Percentiles rank a stretch among this genome's conserved stretches.
phyloP scores from a whole-genome alignment of 768 basidiomycete genomes.

The Fistulinella prunicolor region DNA sequence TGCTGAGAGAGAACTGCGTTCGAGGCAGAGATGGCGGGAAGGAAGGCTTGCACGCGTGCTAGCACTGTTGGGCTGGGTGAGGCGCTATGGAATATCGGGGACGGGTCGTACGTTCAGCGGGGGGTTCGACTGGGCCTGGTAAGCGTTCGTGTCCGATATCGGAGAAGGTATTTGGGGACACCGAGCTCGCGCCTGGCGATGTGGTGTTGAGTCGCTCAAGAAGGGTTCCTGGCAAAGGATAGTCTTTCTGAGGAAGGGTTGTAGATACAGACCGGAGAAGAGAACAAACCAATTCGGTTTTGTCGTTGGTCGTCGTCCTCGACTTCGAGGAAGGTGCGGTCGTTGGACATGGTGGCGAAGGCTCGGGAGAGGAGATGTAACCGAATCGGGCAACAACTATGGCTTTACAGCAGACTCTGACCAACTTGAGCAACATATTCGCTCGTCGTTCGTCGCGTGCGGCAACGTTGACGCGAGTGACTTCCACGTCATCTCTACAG shows the following conservation, averaged over 20 bases:
- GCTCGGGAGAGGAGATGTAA: not conserved
- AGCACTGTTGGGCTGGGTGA: conserved; percentile 44
- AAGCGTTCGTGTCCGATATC: conserved; percentile 35
- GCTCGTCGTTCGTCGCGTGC: not conserved
- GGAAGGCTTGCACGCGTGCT: conserved; percentile 61
- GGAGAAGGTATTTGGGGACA: conserved; percentile 22
- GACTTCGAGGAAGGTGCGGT: conserved; percentile 37
- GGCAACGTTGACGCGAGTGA: not conserved
- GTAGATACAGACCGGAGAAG: not conserved
- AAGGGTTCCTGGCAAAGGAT: conserved; percentile 33
- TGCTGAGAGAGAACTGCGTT: conserved; percentile 50
- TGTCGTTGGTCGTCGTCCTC: conserved; percentile 48
- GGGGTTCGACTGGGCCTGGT: conserved; percentile 38
- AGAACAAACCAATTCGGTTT: conserved; percentile 37
- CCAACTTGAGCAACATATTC: not conserved
- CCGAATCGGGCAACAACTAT: conserved; percentile 10
- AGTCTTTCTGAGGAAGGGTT: not conserved
- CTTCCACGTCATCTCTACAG: not conserved
- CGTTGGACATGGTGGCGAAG: conserved; percentile 10
- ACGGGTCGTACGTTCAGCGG: conserved; percentile 46
- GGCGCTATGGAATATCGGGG: conserved; percentile 3
- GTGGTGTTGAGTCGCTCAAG: conserved; percentile 39
- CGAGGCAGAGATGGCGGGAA: conserved; percentile 64
- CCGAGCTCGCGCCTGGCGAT: conserved; percentile 16
- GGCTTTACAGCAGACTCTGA: too few relatives aligned